Evolutionary conservation across 2,329 filamentous ascomycete genomes (phyloP).

Genomic region (Trichoderma sp.): DNA sequence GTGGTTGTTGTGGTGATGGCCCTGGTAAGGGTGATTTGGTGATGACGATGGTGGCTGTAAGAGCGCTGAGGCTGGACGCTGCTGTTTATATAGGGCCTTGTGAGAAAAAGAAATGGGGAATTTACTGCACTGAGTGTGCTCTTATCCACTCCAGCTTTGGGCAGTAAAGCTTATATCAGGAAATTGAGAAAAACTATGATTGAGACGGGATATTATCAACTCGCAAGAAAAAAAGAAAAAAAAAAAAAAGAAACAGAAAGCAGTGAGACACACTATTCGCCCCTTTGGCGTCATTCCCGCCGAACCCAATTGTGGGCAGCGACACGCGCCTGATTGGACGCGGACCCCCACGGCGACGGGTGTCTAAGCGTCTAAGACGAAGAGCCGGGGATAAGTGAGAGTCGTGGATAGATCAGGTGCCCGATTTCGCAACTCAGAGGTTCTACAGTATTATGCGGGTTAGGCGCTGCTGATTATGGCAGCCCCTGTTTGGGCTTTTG

Average conservation of each 20-base stretch:
- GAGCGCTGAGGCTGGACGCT: background rate
- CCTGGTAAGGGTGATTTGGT: background rate
- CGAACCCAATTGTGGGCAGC: constrained; percentile 6
- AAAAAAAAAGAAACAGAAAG: background rate
- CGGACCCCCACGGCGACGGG: constrained; percentile 19
- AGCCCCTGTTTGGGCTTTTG: background rate
- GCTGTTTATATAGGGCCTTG: background rate
- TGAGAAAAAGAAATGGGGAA: background rate
- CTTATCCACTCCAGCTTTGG: background rate
- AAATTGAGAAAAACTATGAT: background rate
- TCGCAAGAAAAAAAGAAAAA: background rate
- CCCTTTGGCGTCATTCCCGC: constrained; percentile 16
- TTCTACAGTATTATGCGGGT: background rate
- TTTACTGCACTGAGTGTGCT: background rate
- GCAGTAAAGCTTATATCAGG: background rate
- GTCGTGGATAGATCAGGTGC: constrained; percentile 17
- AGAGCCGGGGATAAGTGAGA: background rate
- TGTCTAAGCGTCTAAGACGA: constrained; percentile 12
- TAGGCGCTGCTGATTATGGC: background rate
- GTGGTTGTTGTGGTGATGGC: background rate
- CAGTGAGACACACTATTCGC: constrained; percentile 1
- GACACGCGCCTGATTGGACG: constrained; percentile 33
- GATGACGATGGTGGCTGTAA: background rate
- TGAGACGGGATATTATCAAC: background rate
- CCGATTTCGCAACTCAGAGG: background rate